Conservation (phyloP, 2,329 filamentous ascomycete genomes). For the Didymella exigua region DNA sequence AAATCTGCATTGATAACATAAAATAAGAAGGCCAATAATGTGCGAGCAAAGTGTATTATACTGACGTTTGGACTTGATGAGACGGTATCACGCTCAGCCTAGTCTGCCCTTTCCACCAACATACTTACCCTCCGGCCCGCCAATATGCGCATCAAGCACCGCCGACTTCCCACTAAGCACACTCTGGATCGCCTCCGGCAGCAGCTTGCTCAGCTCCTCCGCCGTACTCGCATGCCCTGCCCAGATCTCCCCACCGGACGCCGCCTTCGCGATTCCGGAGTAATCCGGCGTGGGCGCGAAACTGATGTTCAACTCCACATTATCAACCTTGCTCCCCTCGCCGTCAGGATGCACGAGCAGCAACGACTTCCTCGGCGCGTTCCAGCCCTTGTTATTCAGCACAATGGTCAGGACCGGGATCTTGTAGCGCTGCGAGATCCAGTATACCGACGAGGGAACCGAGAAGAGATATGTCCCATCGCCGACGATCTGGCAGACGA, state of each 20-base stretch:
- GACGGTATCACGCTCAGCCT: background rate
- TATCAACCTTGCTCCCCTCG: conserved; percentile 64
- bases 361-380: conserved; percentile 66
- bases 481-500: conserved; percentile 61
- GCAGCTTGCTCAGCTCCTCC: conserved; percentile 58
- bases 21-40: too few relatives aligned
- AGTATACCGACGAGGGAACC: conserved; percentile 69
- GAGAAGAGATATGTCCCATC: conserved; percentile 72
- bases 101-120: conserved; percentile 17
- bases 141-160: conserved; percentile 66
- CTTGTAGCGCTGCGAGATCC: conserved; percentile 69
- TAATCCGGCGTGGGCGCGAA: conserved; percentile 71
- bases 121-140: conserved; percentile 63
- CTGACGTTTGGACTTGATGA: too few relatives aligned
- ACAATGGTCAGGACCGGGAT: conserved; percentile 71
- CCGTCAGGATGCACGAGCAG: conserved; percentile 70
- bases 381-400: conserved; percentile 74
- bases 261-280: conserved; percentile 69
- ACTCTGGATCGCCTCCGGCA: conserved; percentile 64
- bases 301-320: conserved; percentile 69
- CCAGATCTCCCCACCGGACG: conserved; percentile 66
- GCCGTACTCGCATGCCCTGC: conserved; percentile 63
- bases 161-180: conserved; percentile 64
- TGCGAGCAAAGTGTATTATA: too few relatives aligned
- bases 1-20: too few relatives aligned